A percentile compares a stretch with the other conserved stretches of the same genome.
Evolutionary conservation across 306 rosid species (phyloP).

Genomic region (Hippophae rhamnoides): DNA sequence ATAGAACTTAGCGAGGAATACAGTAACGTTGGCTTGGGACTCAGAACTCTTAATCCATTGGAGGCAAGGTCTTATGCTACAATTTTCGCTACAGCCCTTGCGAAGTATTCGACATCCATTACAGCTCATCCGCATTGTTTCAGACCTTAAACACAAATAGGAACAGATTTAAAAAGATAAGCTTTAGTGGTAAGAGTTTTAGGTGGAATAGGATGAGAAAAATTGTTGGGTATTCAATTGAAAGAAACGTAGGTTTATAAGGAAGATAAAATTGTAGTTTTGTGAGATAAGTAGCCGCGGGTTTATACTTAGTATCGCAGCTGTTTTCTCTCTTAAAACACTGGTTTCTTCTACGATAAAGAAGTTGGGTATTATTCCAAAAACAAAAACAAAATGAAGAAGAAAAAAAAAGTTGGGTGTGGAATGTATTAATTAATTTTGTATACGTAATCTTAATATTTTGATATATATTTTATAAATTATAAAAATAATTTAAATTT

Average conservation of each 20-base stretch:
- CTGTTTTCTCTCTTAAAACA: conserved; percentile 27
- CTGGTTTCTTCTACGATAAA: conserved; percentile 22
- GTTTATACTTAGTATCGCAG: conserved; percentile 36
- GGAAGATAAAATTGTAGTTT: conserved; percentile 9
- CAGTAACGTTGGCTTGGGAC: conserved; percentile 95
- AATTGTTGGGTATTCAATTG: conserved; percentile 15
- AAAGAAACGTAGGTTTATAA: neutral
- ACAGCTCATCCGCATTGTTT: conserved; percentile 93
- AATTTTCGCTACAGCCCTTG: conserved; percentile 87
- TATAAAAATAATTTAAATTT: too few species aligned
- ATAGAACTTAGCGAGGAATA: conserved; percentile 84
- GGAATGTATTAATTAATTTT: too few species aligned
- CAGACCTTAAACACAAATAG: neutral
- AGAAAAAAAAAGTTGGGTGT: too few species aligned
- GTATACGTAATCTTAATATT: too few species aligned
- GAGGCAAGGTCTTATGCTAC: conserved; percentile 86
- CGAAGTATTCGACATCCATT: conserved; percentile 86
- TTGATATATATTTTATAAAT: too few species aligned
- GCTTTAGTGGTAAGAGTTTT: neutral
- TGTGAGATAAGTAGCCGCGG: conserved; percentile 34
- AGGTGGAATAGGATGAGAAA: neutral
- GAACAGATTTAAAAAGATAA: neutral
- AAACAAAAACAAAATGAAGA: too few species aligned
- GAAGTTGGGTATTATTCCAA: too few species aligned
- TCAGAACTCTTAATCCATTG: conserved; percentile 90